Evolutionary conservation across 495 filamentous ascomycete genomes (phyloP), one percentile per base, ranked within the genome.

Genomic region (Cercophora sp.): DNA sequence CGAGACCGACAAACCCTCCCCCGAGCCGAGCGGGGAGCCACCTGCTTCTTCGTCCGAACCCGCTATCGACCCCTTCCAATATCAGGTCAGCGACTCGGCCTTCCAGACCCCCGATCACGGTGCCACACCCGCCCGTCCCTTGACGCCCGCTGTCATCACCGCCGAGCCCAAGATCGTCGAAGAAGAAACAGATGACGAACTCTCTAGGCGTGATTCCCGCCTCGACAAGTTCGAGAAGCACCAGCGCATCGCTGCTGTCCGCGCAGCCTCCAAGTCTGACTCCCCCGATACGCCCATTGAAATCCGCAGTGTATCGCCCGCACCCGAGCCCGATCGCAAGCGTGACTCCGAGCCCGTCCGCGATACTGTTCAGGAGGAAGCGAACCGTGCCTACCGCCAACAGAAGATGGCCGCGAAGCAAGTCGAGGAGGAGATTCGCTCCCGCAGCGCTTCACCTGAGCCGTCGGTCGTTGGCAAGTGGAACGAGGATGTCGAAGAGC

Each of bases 401-500:
- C 66, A 68, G 5, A 71, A 64, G 41, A 64, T 78, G 48, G 72
- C 72, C 8, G 69, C 72, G 10, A 72, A 66, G 56, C 67, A 74
- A 25, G 68, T 56, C 13, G 68, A 73, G 49, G 68, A 79, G 51
- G 69, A 76, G 56, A 74, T 72, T 34, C 75, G 75, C n/a, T 73
- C 71, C 6, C 68, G 73, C 26, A 68, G 63, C 32, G 55, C 56
- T 24, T 72, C 75, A 1, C 73, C 71, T 1, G 58, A 74, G 43
- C 60, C 61, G 8, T 81, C 78, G 2, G 66, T 80, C 5, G 59
- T 78, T 3, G 74, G 73, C 18, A 80, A 79, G 57, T 80, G 71
- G 63, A 63, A 71, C 25, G 66, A 72, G 4, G 59, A 64, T 1
- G 53, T 58, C 31, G 61, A 69, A 9, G 59, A 69, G 19, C 62